These are phyloP conservation scores for Phytophthora hibernalis DNA, from an alignment of 352 stramenopile genomes.

Conservation along the genomic window DNA sequence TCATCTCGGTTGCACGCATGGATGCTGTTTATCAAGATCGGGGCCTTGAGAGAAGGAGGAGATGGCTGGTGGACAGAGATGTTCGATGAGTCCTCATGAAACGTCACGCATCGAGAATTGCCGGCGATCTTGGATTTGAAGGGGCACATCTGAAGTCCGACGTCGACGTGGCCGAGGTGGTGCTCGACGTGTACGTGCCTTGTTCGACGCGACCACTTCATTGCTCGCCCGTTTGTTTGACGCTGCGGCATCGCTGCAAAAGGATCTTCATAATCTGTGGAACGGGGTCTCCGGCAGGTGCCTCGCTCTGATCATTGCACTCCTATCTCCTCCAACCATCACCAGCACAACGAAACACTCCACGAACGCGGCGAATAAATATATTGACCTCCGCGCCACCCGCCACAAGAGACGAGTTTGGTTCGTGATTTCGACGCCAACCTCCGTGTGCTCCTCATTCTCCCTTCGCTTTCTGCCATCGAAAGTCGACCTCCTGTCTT, in stretches of 20 bases:
- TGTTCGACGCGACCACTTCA: neutral
- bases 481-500: constrained; percentile 38
- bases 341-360: constrained; percentile 9
- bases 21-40: neutral
- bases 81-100: constrained; percentile 10
- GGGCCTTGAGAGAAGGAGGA: neutral
- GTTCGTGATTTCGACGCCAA: constrained; percentile 27
- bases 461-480: constrained; percentile 42
- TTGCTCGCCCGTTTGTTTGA: constrained; percentile 15
- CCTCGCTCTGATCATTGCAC: no score
- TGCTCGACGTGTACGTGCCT: neutral
- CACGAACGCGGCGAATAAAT: constrained; percentile 50
- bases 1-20: constrained; percentile 14
- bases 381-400: constrained; percentile 36
- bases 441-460: constrained; percentile 12
- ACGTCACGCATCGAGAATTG: constrained; percentile 7
- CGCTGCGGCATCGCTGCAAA: constrained; percentile 6
- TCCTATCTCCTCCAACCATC: neutral
- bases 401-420: constrained; percentile 18
- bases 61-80: neutral
- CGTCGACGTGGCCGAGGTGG: constrained; percentile 9
- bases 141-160: constrained; percentile 10
- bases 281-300: neutral
- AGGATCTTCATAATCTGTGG: neutral
- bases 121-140: constrained; percentile 8